Evolutionary conservation across 768 basidiomycete genomes (phyloP).

Genomic region (Coprinopsis strossmayeri): DNA sequence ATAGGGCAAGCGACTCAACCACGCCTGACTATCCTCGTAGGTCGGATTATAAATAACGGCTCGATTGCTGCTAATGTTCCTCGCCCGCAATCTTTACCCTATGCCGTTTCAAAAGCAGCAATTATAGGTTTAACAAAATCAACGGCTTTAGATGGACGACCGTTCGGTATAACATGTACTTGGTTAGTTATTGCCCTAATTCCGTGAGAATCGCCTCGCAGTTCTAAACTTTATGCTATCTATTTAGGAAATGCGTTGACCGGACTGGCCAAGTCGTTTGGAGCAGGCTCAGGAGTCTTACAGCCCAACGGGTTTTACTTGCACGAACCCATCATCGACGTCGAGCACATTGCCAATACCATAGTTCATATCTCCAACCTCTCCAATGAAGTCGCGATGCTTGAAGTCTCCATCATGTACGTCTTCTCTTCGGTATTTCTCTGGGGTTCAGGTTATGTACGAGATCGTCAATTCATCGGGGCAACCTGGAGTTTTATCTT

Average conservation of each 20-base stretch:
- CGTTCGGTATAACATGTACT: constrained; percentile 66
- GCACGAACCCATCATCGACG: constrained; percentile 64
- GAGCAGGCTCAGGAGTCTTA: constrained; percentile 36
- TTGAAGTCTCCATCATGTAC: constrained; percentile 71
- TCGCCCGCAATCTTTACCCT: constrained; percentile 55
- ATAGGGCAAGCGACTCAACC: no score
- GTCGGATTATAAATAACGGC: constrained; percentile 83
- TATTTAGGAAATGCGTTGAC: constrained; percentile 65
- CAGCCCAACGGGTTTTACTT: constrained; percentile 61
- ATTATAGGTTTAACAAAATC: constrained; percentile 71
- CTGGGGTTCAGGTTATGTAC: no score
- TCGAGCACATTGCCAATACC: constrained; percentile 62
- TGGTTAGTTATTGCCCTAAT: constrained; percentile 74
- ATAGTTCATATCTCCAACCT: constrained; percentile 67
- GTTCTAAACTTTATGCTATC: not conserved
- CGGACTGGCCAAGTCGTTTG: constrained; percentile 40
- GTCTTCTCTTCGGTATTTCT: no score
- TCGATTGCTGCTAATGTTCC: constrained; percentile 70
- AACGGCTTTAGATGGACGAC: constrained; percentile 70
- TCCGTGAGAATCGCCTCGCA: not conserved
- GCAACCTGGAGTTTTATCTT: no score
- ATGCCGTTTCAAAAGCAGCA: constrained; percentile 78
- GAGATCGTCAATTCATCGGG: no score
- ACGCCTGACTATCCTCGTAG: no score
- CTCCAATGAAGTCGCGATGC: constrained; percentile 62